These are phyloP conservation scores for Aspergillus wentii DNA, from an alignment of 495 filamentous ascomycete species.

Conservation along the genomic window DNA sequence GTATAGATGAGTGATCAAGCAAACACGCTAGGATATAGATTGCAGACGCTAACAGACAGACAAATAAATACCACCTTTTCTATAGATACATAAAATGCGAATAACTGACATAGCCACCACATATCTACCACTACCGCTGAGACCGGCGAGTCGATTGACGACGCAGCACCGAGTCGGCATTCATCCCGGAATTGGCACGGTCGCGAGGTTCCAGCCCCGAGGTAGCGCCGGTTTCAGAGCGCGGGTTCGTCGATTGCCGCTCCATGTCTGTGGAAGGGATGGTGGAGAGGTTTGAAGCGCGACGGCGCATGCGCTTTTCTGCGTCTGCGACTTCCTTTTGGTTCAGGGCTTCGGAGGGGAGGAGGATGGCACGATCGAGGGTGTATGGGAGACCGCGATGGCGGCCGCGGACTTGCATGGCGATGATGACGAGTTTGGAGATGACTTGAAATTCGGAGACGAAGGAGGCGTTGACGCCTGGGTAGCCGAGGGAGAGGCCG, in stretches of 20 bases:
- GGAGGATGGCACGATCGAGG: constrained; percentile 82
- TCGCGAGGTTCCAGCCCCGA: constrained; percentile 26
- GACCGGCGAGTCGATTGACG: constrained; percentile 28
- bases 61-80: too few species aligned
- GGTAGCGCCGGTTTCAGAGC: constrained; percentile 18
- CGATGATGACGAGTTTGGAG: constrained; percentile 88
- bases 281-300: constrained; percentile 48
- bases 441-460: constrained; percentile 71
- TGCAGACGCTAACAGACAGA: too few species aligned
- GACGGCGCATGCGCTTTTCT: constrained; percentile 48
- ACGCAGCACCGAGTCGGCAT: constrained; percentile 18
- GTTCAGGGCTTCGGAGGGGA: constrained; percentile 74
- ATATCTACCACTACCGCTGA: constrained; percentile 6
- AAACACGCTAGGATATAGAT: too few species aligned
- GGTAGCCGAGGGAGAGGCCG: constrained; percentile 81
- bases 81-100: too few species aligned
- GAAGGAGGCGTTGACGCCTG: constrained; percentile 69
- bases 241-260: constrained; percentile 22
- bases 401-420: constrained; percentile 88
- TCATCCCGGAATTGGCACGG: constrained; percentile 6
- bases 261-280: constrained; percentile 22
- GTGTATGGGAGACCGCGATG: constrained; percentile 91
- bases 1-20: too few species aligned
- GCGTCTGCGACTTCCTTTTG: constrained; percentile 60
- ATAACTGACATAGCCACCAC: too few species aligned